Conservation (phyloP, 306 rosid genomes). For the Prunus dulcis region DNA sequence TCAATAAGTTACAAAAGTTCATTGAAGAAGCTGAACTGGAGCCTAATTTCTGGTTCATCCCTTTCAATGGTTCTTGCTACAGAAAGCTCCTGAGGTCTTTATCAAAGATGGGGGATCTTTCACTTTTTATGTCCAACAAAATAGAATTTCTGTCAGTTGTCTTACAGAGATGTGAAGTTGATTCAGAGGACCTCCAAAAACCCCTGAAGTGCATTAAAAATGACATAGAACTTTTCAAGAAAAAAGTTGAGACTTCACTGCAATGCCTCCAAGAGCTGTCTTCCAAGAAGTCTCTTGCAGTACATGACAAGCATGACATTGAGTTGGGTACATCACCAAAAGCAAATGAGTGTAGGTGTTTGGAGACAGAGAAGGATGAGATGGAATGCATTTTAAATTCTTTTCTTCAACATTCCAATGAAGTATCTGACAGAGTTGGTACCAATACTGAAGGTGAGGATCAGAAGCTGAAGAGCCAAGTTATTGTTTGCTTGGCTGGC, state of each 20-base stretch:
- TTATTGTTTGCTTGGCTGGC: slow-evolving; percentile 48
- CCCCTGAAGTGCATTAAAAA: slow-evolving; percentile 27
- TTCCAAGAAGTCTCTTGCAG: slow-evolving; percentile 28
- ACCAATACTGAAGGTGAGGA: slow-evolving; percentile 34
- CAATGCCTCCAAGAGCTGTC: slow-evolving; percentile 33
- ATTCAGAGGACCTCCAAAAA: slow-evolving; percentile 20
- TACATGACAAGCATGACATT: slow-evolving; percentile 34
- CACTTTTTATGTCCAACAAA: slow-evolving; percentile 30
- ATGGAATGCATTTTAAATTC: slow-evolving; percentile 38
- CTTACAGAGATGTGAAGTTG: slow-evolving; percentile 16
- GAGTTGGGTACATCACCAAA: slow-evolving; percentile 39
- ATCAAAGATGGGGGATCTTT: slow-evolving; percentile 42
- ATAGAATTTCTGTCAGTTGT: slow-evolving; percentile 34
- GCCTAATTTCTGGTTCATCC: slow-evolving; percentile 77
- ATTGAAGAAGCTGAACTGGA: slow-evolving; percentile 62
- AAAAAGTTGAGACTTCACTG: slow-evolving; percentile 31
- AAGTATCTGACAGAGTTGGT: slow-evolving; percentile 29
- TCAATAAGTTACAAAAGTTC: slow-evolving; percentile 37
- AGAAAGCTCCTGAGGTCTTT: slow-evolving; percentile 49
- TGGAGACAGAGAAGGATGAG: slow-evolving; percentile 35
- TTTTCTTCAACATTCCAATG: slow-evolving; percentile 44
- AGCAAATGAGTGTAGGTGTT: slow-evolving; percentile 8
- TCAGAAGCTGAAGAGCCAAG: slow-evolving; percentile 33
- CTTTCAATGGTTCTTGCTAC: slow-evolving; percentile 53
- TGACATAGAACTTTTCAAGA: slow-evolving; percentile 41